Percentiles rank a stretch among this genome's conserved stretches.
phyloP scores from a whole-genome alignment of 2,329 filamentous ascomycete species.

The Phoma sp. region DNA sequence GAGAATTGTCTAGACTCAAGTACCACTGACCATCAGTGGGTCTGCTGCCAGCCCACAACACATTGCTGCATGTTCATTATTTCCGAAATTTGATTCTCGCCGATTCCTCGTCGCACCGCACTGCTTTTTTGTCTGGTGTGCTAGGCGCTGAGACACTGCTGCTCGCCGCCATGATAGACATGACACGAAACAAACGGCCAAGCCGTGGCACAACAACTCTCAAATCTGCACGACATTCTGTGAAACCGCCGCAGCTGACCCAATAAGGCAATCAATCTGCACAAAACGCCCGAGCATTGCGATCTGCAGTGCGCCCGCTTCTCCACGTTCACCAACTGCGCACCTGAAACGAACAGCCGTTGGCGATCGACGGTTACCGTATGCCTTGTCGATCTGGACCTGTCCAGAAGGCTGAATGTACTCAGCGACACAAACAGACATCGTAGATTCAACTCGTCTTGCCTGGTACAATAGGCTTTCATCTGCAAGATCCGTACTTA shows the following conservation, averaged over 20 bases:
- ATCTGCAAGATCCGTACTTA: background rate
- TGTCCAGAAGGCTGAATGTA: background rate
- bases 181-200: background rate
- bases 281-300: slow-evolving; percentile 8
- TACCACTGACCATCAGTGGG: slow-evolving; percentile 11
- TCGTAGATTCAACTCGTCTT: background rate
- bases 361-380: slow-evolving; percentile 5
- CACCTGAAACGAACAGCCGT: slow-evolving; percentile 8
- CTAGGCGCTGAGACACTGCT: slow-evolving; percentile 5
- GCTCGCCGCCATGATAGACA: background rate
- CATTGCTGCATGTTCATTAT: slow-evolving; percentile 4
- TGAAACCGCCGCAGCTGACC: background rate
- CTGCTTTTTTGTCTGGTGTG: slow-evolving; percentile 10
- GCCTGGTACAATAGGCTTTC: background rate
- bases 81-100: slow-evolving; percentile 1
- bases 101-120: slow-evolving; percentile 1
- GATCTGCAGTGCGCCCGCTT: slow-evolving; percentile 11
- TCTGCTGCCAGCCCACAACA: slow-evolving; percentile 8
- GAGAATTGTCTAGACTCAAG: slow-evolving; percentile 19
- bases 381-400: background rate
- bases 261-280: background rate
- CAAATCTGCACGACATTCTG: background rate
- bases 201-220: slow-evolving; percentile 2
- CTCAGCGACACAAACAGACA: background rate
- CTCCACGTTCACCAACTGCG: slow-evolving; percentile 12